Evolutionary conservation across 1,284 basidiomycete species (phyloP), one percentile per base, ranked within the genome.

Genomic region (Ganoderma sinense): DNA sequence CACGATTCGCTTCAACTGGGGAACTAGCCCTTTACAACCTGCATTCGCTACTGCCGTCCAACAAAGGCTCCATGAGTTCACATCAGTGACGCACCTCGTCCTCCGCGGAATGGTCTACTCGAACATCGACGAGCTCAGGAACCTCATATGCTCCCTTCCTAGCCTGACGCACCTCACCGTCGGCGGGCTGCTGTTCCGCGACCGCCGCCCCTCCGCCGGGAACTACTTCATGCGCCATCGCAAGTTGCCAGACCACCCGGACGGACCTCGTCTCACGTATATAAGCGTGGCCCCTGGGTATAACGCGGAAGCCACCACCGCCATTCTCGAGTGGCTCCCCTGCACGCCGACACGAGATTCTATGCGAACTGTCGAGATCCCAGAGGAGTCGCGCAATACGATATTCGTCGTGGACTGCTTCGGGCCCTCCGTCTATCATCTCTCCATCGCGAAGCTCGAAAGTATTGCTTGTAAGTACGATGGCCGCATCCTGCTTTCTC

Each of bases 191-290:
- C 58, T 36, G 26, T 33, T 65, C 53, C 55, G 20, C 39, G 55
- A 14, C 40, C 16, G 26, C 29, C 5, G n/a, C 45, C 23, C 8
- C 20, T 40, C n/a, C 2, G 53, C 29, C 2, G 64, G 39, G 16
- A 65, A 58, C 23, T 41, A 65, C 40, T 65, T 45, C 53, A 33
- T 43, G 18, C 40, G 40, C 33, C 40, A 65, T 29, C 39, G 23
- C 31, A 23, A 33, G 10, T 39, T 36, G 16, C 53, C 64, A 10
- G 31, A 51, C 13, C 29, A 63, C 31, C 11, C 10, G 31, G 48
- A 11, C 45, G 64, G 64, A 18, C 55, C 64, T 29, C 64, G 64
- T 18, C 55, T 65, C 40, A 58, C 41, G 8, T 59, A 39, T 14
- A 26, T 65, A 29, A 26, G 29, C 40, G 64, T 41, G 39, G n/a